A percentile compares a stretch with the other conserved stretches of the same genome.
Conservation (phyloP, 2,329 filamentous ascomycete species). For the Calonectria leucothoes region DNA sequence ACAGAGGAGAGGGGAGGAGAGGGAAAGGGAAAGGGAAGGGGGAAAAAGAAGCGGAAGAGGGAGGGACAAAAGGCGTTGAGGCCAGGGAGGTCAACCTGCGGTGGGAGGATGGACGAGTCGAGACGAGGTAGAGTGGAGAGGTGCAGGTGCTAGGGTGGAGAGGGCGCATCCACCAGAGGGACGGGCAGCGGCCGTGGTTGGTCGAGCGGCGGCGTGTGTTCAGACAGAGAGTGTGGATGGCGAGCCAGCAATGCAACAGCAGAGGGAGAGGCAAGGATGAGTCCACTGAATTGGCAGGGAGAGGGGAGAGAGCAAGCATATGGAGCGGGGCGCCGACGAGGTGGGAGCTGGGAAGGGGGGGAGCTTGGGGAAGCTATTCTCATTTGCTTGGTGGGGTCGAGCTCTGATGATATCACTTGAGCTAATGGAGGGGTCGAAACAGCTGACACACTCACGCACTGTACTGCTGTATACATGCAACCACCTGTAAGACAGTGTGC, state of each 20-base stretch:
- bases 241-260: slow-evolving; percentile 2
- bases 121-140: slow-evolving; percentile 23
- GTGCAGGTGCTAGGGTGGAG: slow-evolving; percentile 11
- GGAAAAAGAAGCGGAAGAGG: neutral
- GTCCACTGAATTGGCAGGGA: neutral
- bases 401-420: slow-evolving; percentile 43
- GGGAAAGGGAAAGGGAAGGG: slow-evolving; percentile 8
- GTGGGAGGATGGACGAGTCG: slow-evolving; percentile 21
- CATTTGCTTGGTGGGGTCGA: slow-evolving; percentile 31
- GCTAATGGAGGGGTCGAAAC: slow-evolving; percentile 41
- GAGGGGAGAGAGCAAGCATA: neutral
- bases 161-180: slow-evolving; percentile 5
- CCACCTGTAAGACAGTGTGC: slow-evolving; percentile 16
- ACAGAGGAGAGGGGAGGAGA: slow-evolving; percentile 13
- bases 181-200: slow-evolving; percentile 23
- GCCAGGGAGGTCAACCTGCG: slow-evolving; percentile 22
- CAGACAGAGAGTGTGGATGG: slow-evolving; percentile 3
- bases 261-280: slow-evolving; percentile 2
- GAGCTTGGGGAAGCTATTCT: slow-evolving; percentile 44
- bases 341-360: slow-evolving; percentile 5
- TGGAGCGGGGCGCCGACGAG: neutral
- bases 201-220: slow-evolving; percentile 15
- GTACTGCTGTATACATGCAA: slow-evolving; percentile 12
- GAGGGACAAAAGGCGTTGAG: slow-evolving; percentile 5
- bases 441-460: slow-evolving; percentile 32